Base-by-base conservation (phyloP, 2,329 filamentous ascomycete genomes). In the Trichoderma hamatum region DNA sequence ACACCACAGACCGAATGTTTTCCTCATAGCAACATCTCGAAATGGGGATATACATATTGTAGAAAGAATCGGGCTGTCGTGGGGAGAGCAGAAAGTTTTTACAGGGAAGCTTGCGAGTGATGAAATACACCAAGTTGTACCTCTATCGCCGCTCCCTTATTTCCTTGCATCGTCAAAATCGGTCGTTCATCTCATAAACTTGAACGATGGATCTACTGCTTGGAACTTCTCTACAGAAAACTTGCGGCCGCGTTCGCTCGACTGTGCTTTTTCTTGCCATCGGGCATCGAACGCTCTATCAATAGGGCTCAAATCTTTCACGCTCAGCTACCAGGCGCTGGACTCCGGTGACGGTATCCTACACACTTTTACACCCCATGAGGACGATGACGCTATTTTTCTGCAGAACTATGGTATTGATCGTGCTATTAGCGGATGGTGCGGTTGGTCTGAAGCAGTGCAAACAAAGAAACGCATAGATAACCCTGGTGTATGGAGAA, bases 401-500 rank as follows among this genome's bases (percentile, higher is more conserved):
- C 85, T 90, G 63, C 83, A 55, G 81, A 84, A 69, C 55, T 70
- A 72, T 55, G 70, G 74, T 2, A 79, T 78, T 0, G 78, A 80
- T 1, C 78, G 78, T 0, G 80, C 76, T 14, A 46, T 36, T 19
- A 80, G 81, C 43, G 81, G 80, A 6, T 86, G 82, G 70, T 86
- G 83, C 71, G 76, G 81, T 1, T 89, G 86, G 86, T 75, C 78
- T 6, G 82, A 84, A 26, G 84, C 86, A 1, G 83, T 80, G 19
- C 84, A 88, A 72, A 78, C 82, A 3, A 84, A 80, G 49, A 84
- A 85, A 58, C 83, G 81, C 10, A 82, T 93, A 9, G 78, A 83
- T n/a, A 85, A 89, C 46, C 89, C 89, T 0, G 91, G 91, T 0
- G 76, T 80, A 0, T 93, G 90, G 90, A 86, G 89, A 70, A 81